Evolutionary conservation across 345 rosid species (phyloP).

Genomic region (Populus pruinosa): DNA sequence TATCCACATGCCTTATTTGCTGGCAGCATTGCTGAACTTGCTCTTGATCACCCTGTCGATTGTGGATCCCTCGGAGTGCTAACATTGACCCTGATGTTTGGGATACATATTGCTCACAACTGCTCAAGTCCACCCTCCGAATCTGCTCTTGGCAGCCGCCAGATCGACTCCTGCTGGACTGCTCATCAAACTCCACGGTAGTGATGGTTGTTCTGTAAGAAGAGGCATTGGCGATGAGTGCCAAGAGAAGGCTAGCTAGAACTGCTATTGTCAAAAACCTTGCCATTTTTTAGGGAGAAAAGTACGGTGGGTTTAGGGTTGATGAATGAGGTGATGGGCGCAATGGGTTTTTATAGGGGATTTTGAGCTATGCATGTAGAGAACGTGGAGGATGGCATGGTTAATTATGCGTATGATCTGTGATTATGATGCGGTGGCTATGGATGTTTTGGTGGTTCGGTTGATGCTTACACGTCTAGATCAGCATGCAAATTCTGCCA

Average conservation of each 20-base stretch:
- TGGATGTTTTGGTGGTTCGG: neutral
- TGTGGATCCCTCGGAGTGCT: neutral
- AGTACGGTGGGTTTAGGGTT: neutral
- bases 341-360: neutral
- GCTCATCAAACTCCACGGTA: neutral
- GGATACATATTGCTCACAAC: neutral
- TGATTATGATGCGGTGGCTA: neutral
- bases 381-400: neutral
- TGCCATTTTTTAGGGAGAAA: neutral
- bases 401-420: too few relatives aligned
- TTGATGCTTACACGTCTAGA: neutral
- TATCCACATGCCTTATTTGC: neutral
- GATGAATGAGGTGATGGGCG: neutral
- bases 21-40: neutral
- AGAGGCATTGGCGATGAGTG: neutral
- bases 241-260: neutral
- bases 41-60: neutral
- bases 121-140: neutral
- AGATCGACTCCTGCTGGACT: neutral
- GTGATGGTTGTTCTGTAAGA: neutral
- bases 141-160: neutral
- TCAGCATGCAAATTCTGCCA: conserved; percentile 10
- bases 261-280: neutral
- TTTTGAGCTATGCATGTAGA: neutral
- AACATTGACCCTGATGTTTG: neutral